Percentiles rank a stretch among this genome's conserved stretches.
Conservation (phyloP, 352 stramenopile genomes). For the Globisporangium cystogenes region DNA sequence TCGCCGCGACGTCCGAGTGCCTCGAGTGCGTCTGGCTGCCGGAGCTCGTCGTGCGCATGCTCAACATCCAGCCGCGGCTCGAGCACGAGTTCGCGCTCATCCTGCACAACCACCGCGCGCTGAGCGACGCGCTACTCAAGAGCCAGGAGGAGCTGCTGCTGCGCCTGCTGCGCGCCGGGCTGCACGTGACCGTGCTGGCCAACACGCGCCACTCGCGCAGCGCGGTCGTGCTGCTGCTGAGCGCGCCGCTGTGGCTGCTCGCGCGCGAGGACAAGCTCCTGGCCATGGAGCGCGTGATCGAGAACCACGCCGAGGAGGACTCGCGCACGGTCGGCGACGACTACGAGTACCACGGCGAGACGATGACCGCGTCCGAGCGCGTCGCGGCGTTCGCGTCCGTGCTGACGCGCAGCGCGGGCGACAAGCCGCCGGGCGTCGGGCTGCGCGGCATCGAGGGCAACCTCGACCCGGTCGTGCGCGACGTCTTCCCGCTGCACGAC, state of each 20-base stretch:
- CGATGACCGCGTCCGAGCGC: constrained; percentile 40
- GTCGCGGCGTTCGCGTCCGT: constrained; percentile 51
- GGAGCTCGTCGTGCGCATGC: constrained; percentile 43
- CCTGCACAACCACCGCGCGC: constrained; percentile 30
- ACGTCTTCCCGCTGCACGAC: constrained; percentile 59
- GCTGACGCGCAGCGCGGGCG: constrained; percentile 30
- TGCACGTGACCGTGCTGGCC: constrained; percentile 50
- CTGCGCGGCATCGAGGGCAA: constrained; percentile 46
- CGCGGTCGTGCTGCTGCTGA: constrained; percentile 45
- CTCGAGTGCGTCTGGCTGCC: constrained; percentile 56
- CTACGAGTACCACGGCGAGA: constrained; percentile 50
- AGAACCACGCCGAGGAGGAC: constrained; percentile 54
- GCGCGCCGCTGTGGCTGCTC: constrained; percentile 47
- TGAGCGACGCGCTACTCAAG: constrained; percentile 16
- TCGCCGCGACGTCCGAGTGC: constrained; percentile 26
- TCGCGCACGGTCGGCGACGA: constrained; percentile 37
- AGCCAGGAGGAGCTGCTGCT: constrained; percentile 36
- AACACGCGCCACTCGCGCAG: constrained; percentile 43
- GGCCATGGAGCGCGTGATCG: constrained; percentile 53
- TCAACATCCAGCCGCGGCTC: constrained; percentile 55
- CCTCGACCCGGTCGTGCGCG: constrained; percentile 37
- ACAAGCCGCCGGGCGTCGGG: constrained; percentile 44
- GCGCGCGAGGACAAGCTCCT: constrained; percentile 59
- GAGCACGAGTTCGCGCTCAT: constrained; percentile 54
- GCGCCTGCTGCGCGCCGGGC: constrained; percentile 29